A percentile compares a stretch with the other conserved stretches of the same genome.
Evolutionary conservation across 805 yeast genomes (phyloP).

Genomic region (Cyberlindnera misumaiensis): DNA sequence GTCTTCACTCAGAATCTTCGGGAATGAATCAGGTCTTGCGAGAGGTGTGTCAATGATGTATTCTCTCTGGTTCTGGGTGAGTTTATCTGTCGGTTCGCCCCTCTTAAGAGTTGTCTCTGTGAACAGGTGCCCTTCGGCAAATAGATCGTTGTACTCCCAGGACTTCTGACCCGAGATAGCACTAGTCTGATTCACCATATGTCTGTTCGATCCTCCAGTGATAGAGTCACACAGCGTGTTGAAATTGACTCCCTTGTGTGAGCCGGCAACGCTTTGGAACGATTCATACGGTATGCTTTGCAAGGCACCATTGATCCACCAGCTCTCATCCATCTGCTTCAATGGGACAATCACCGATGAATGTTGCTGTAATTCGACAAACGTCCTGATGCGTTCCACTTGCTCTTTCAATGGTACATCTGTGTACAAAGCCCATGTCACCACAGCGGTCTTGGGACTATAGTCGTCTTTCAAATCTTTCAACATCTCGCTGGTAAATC

Average conservation of each 20-base stretch:
- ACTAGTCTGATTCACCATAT: constrained; percentile 37
- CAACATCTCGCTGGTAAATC: constrained; percentile 50
- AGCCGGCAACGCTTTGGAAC: constrained; percentile 33
- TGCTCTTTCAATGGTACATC: constrained; percentile 16
- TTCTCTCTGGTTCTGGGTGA: constrained; percentile 1
- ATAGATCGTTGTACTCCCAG: constrained; percentile 7
- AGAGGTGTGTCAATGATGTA: constrained; percentile 9
- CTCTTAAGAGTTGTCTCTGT: constrained; percentile 23
- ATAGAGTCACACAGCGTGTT: constrained; percentile 40
- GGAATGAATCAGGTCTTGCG: constrained; percentile 28
- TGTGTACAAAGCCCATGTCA: constrained; percentile 41
- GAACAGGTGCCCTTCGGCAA: constrained; percentile 18
- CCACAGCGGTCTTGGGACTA: constrained; percentile 40
- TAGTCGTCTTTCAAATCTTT: constrained; percentile 63
- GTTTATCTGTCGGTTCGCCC: constrained; percentile 3
- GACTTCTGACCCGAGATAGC: constrained; percentile 8
- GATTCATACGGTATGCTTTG: constrained; percentile 40
- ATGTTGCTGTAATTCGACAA: constrained; percentile 37
- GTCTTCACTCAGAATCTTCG: constrained; percentile 18
- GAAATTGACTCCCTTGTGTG: constrained; percentile 20
- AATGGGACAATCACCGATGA: constrained; percentile 57
- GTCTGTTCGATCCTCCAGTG: constrained; percentile 36
- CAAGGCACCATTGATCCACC: constrained; percentile 39
- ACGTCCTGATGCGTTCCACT: constrained; percentile 39
- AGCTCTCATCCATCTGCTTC: constrained; percentile 13